A percentile compares a stretch with the other conserved stretches of the same genome.
phyloP scores from a whole-genome alignment of 2,329 filamentous ascomycete species.

The Epichloe festucae region DNA sequence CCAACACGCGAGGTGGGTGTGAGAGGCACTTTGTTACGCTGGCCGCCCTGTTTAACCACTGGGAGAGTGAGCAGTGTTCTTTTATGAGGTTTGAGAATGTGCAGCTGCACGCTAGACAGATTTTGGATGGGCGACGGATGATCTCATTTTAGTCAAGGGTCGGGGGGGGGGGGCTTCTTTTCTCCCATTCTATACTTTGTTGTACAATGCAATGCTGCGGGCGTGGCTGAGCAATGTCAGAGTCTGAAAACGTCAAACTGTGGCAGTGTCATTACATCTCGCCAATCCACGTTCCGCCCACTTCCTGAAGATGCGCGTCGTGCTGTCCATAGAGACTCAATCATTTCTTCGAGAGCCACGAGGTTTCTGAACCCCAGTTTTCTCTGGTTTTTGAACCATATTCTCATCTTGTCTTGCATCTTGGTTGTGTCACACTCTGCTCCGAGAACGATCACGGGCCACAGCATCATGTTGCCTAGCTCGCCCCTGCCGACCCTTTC shows the following conservation, averaged over 20 bases:
- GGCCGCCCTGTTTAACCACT: slow-evolving; percentile 27
- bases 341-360: slow-evolving; percentile 18
- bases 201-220: too few relatives aligned
- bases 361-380: slow-evolving; percentile 22
- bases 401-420: slow-evolving; percentile 17
- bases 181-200: too few relatives aligned
- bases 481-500: slow-evolving; percentile 15
- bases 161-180: too few relatives aligned
- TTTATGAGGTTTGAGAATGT: slow-evolving; percentile 24
- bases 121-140: neutral
- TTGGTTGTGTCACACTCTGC: slow-evolving; percentile 18
- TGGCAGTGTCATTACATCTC: slow-evolving; percentile 19
- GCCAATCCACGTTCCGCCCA: slow-evolving; percentile 16
- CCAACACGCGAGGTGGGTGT: slow-evolving; percentile 17
- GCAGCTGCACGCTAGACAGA: slow-evolving; percentile 11
- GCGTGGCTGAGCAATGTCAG: neutral
- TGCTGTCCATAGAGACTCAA: slow-evolving; percentile 18
- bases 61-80: slow-evolving; percentile 30
- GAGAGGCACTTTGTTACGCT: slow-evolving; percentile 24
- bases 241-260: slow-evolving; percentile 19
- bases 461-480: slow-evolving; percentile 22
- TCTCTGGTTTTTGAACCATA: slow-evolving; percentile 19
- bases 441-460: slow-evolving; percentile 22
- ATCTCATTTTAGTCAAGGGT: slow-evolving; percentile 1
- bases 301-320: slow-evolving; percentile 3